Percentiles rank a stretch among this genome's conserved stretches.
Conservation (phyloP, 2,329 filamentous ascomycete species). For the Aspergillus transmontanensis region DNA sequence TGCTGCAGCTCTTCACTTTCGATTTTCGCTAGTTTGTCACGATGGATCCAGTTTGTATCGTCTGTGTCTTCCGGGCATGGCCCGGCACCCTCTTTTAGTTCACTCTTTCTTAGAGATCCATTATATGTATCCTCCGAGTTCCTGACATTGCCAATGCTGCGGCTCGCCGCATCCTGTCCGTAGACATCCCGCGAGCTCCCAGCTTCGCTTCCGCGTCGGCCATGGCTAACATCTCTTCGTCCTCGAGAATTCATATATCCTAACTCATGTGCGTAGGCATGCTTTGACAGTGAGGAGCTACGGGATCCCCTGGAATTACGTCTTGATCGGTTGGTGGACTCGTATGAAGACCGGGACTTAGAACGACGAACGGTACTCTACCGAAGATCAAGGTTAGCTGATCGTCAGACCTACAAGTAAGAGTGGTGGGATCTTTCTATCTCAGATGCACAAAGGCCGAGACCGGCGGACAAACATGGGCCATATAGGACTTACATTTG, state of each 20-base stretch:
- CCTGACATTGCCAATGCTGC: slow-evolving; percentile 24
- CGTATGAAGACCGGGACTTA: slow-evolving; percentile 41
- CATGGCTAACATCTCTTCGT: slow-evolving; percentile 36
- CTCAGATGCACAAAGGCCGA: background rate
- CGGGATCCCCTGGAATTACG: slow-evolving; percentile 38
- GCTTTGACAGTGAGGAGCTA: slow-evolving; percentile 41
- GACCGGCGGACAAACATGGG: background rate
- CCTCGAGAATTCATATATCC: slow-evolving; percentile 33
- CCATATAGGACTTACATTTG: slow-evolving; percentile 32
- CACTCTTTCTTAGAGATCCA: slow-evolving; percentile 18
- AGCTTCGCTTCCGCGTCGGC: slow-evolving; percentile 42
- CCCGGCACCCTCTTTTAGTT: slow-evolving; percentile 22
- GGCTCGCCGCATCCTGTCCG: slow-evolving; percentile 30
- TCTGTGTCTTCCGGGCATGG: slow-evolving; percentile 26
- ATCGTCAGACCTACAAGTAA: background rate
- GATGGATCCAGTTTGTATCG: slow-evolving; percentile 53
- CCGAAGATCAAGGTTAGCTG: slow-evolving; percentile 18
- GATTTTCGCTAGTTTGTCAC: slow-evolving; percentile 53
- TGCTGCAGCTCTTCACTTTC: slow-evolving; percentile 55
- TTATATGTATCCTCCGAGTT: slow-evolving; percentile 26
- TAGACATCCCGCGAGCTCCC: slow-evolving; percentile 42
- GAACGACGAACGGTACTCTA: slow-evolving; percentile 31
- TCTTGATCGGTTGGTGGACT: slow-evolving; percentile 36
- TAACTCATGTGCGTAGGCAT: slow-evolving; percentile 32
- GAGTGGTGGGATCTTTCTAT: background rate